Evolutionary conservation across 305 asterid species (phyloP).

Genomic region (Solanum chacoense): DNA sequence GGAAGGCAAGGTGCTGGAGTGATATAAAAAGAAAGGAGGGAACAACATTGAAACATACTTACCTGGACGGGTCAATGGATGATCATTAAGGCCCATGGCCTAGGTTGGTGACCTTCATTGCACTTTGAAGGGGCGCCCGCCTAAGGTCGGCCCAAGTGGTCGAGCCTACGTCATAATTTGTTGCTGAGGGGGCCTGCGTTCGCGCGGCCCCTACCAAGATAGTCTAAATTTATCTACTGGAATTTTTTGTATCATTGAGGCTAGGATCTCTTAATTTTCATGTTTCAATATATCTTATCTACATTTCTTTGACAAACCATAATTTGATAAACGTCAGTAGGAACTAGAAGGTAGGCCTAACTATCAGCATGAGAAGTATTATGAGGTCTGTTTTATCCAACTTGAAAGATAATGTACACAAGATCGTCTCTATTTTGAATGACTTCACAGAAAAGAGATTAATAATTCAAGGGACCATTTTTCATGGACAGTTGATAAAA

Average conservation of each 20-base stretch:
- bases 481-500: conserved; percentile 62
- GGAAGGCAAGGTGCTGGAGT: neutral
- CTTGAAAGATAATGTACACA: conserved; percentile 26
- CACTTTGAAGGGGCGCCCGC: conserved; percentile 36
- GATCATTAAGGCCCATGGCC: conserved; percentile 36
- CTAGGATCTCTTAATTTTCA: too few species aligned
- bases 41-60: neutral
- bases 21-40: neutral
- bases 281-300: fast-evolving
- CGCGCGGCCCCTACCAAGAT: conserved; percentile 52
- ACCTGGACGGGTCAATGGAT: conserved; percentile 42
- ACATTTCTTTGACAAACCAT: too few species aligned
- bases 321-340: too few species aligned
- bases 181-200: conserved; percentile 65
- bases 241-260: too few species aligned
- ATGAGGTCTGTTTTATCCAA: conserved; percentile 14
- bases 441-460: conserved; percentile 24
- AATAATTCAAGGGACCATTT: conserved; percentile 31
- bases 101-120: conserved; percentile 43
- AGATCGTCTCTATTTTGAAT: conserved; percentile 31
- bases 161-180: conserved; percentile 57
- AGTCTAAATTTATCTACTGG: fast-evolving
- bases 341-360: neutral
- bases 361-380: conserved; percentile 4
- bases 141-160: conserved; percentile 51